A percentile compares a stretch with the other conserved stretches of the same genome.
Conservation (phyloP, 192 early-diverging fungal genomes). For the Phycomyces nitens region DNA sequence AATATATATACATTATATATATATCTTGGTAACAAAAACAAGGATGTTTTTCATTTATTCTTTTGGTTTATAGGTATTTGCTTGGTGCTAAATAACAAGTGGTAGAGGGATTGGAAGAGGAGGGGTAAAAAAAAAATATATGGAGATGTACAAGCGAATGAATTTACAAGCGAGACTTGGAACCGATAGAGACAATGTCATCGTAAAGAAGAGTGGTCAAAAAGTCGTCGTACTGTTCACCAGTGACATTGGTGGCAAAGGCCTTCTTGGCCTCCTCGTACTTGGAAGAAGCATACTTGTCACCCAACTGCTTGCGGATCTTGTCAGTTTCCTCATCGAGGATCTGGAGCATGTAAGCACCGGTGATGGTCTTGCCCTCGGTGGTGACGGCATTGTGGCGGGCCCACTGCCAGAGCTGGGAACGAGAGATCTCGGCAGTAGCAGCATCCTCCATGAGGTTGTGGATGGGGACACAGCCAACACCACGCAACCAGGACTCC, state of each 20-base stretch:
- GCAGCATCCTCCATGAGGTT: constrained; percentile 99
- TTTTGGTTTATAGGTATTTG: no score
- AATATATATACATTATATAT: no score
- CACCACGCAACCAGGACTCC: constrained; percentile 93
- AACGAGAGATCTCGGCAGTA: constrained; percentile 95
- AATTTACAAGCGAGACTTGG: constrained; percentile 35
- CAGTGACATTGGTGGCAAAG: constrained; percentile 75
- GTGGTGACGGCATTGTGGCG: constrained; percentile 77
- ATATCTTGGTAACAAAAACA: no score
- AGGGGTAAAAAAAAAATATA: not conserved
- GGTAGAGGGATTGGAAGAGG: no score
- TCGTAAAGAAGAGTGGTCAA: constrained; percentile 92
- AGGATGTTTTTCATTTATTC: no score
- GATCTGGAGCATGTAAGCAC: constrained; percentile 69
- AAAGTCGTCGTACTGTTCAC: constrained; percentile 87
- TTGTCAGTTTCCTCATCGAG: constrained; percentile 86
- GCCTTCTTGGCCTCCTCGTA: constrained; percentile 64
- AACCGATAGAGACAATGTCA: constrained; percentile 60
- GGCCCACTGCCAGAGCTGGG: constrained; percentile 98
- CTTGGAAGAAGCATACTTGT: constrained; percentile 67
- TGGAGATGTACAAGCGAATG: not conserved
- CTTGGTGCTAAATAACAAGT: no score
- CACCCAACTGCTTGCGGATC: constrained; percentile 59
- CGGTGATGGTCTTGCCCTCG: constrained; percentile 79
- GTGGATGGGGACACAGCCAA: constrained; percentile 97